A percentile compares a stretch with the other conserved stretches of the same genome.
These are phyloP conservation scores for Lecanicillium sp. DNA, from an alignment of 2,329 filamentous ascomycete species.

Conservation along the genomic window DNA sequence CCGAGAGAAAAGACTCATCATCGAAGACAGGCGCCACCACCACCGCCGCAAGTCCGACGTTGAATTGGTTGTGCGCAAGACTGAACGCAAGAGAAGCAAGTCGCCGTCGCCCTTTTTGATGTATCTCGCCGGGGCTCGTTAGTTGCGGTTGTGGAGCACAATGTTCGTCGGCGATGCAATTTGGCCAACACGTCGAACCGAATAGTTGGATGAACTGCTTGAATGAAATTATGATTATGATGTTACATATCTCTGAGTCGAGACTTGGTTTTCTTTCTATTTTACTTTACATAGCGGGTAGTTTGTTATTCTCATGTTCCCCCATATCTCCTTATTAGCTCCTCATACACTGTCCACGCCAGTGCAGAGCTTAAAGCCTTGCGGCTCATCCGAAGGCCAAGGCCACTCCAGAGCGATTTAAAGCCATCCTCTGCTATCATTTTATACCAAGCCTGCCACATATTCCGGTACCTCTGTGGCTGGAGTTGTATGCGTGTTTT, in stretches of 20 bases:
- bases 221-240: slow-evolving; percentile 4
- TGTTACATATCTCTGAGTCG: background rate
- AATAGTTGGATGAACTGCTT: background rate
- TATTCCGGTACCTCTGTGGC: slow-evolving; percentile 74
- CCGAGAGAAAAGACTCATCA: slow-evolving; percentile 46
- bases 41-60: slow-evolving; percentile 43
- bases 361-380: slow-evolving; percentile 93
- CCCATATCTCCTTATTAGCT: slow-evolving; percentile 61
- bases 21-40: slow-evolving; percentile 37
- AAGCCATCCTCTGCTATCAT: slow-evolving; percentile 80
- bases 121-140: slow-evolving; percentile 46
- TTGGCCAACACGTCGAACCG: no score
- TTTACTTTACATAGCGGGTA: slow-evolving; percentile 4
- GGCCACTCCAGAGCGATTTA: slow-evolving; percentile 74
- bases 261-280: slow-evolving; percentile 4
- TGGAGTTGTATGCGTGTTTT: slow-evolving; percentile 93
- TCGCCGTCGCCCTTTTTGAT: slow-evolving; percentile 46
- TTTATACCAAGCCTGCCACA: slow-evolving; percentile 64
- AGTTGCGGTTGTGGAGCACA: slow-evolving; percentile 27
- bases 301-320: slow-evolving; percentile 9
- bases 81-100: slow-evolving; percentile 48
- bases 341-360: slow-evolving; percentile 96
- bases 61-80: slow-evolving; percentile 42
- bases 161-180: no score
- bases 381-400: slow-evolving; percentile 78